A percentile compares a stretch with the other conserved stretches of the same genome.
phyloP scores from a whole-genome alignment of 257 asterid genomes.

The Gentiana macrophylla region DNA sequence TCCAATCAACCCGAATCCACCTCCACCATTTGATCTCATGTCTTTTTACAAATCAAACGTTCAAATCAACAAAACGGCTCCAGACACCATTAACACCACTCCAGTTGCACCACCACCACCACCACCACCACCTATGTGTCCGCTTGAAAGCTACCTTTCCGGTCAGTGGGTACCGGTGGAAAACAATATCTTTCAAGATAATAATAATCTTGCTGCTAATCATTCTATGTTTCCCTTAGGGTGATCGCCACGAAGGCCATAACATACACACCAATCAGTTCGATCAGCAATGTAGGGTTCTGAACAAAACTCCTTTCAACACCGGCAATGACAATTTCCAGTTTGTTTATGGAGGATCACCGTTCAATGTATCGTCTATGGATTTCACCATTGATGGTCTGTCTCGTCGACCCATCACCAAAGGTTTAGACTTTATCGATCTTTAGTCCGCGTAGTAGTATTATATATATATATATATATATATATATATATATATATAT shows the following conservation, averaged over 20 bases:
- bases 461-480: too few species aligned
- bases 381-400: constrained; percentile 33
- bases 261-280: constrained; percentile 20
- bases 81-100: constrained; percentile 12
- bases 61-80: constrained; percentile 25
- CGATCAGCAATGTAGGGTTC: constrained; percentile 28
- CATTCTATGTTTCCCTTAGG: constrained; percentile 20
- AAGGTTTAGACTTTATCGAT: constrained; percentile 4
- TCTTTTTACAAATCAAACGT: constrained; percentile 42
- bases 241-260: constrained; percentile 19
- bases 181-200: constrained; percentile 21
- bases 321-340: constrained; percentile 26
- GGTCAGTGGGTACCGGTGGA: constrained; percentile 33
- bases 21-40: constrained; percentile 47
- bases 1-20: constrained; percentile 11
- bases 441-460: constrained; percentile 15
- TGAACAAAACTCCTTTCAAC: constrained; percentile 29
- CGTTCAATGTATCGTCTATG: constrained; percentile 27
- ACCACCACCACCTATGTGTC: constrained; percentile 19
- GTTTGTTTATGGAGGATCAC: constrained; percentile 38
- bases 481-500: constrained; percentile 7
- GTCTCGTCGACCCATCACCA: constrained; percentile 5
- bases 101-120: constrained; percentile 15
- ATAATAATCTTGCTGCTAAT: constrained; percentile 15
- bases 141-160: constrained; percentile 28